These are phyloP conservation scores for Aspergillus sp. DNA, from an alignment of 2,329 filamentous ascomycete species.

Conservation along the genomic window DNA sequence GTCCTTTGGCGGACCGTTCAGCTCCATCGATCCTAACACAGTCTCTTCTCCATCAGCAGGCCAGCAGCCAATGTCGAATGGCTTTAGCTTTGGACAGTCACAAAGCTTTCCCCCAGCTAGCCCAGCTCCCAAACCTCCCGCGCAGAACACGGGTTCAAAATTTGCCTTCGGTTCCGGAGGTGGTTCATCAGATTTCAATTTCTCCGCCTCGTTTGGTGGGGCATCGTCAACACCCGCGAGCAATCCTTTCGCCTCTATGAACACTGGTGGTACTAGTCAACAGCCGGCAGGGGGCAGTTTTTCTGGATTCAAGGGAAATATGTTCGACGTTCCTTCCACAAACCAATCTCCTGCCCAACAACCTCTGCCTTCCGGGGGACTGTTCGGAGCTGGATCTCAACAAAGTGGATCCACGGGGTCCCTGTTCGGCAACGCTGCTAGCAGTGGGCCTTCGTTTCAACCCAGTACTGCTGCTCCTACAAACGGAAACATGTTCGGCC, in stretches of 20 bases:
- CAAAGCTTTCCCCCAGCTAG: constrained; percentile 35
- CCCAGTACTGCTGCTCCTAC: constrained; percentile 19
- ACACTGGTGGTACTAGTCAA: constrained; percentile 21
- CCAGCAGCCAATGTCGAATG: constrained; percentile 26
- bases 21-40: constrained; percentile 30
- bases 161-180: constrained; percentile 32
- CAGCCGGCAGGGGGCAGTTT: constrained; percentile 21
- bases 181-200: constrained; percentile 33
- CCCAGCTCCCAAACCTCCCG: constrained; percentile 21
- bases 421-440: constrained; percentile 19
- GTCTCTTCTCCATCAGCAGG: constrained; percentile 22
- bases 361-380: constrained; percentile 19
- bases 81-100: constrained; percentile 37
- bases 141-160: constrained; percentile 27
- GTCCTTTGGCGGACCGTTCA: constrained; percentile 30
- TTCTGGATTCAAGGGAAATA: constrained; percentile 32
- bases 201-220: constrained; percentile 26
- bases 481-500: constrained; percentile 23
- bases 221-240: constrained; percentile 19
- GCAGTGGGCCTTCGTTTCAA: constrained; percentile 12
- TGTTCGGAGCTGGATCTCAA: constrained; percentile 21
- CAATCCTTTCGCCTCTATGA: constrained; percentile 39
- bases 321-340: constrained; percentile 30
- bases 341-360: constrained; percentile 24
- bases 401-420: constrained; percentile 16